Evolutionary conservation across 1,139 yeast genomes (phyloP), one percentile per base, ranked within the genome.

Genomic region (Saccharomyces uvarum): DNA sequence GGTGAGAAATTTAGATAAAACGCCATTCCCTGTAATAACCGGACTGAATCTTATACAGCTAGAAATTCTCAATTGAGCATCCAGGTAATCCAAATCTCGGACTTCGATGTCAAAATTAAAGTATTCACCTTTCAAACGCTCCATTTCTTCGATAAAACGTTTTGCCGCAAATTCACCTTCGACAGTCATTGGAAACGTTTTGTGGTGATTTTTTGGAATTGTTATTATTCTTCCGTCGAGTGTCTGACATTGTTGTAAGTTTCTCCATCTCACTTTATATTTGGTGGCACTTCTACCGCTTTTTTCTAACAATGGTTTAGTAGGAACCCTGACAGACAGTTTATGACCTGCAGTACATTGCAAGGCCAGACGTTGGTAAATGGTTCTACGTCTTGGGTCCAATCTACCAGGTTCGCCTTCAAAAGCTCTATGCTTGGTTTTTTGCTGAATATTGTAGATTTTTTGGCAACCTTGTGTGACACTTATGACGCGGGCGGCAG

Each of bases 401-500:
- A 48, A 49, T 27, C 59, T 56, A 13, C 58, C 61, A 11, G 60
- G 56, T 28, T 58, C 60, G 26, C 61, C 61, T 51, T 59, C 61
- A 50, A 57, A 54, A 3, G 61, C 63, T 24, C 64, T 53, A 33
- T 64, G 68, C 53, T 63, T 64, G 47, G 70, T 63, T 31, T 54
- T 59, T 51, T 74, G 73, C n/a, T 56, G 47, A 47, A 75, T 68
- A 29, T 69, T 63, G 57, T 70, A 76, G 69, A 75, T 75, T n/a
- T 67, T 63, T 54, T 73, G 77, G 24, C 54, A 56, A 57, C 77
- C 79, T 61, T 75, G 68, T 56, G 75, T 73, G 50, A 75, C 64
- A 28, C 66, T 70, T 50, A 69, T 67, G 46, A 76, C 77, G 19
- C 60, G 57, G 61, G 77, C 70, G 47, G 73, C 63, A 3, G 59